phyloP scores from a whole-genome alignment of 1,284 basidiomycete genomes.

The Vanrija sp. region DNA sequence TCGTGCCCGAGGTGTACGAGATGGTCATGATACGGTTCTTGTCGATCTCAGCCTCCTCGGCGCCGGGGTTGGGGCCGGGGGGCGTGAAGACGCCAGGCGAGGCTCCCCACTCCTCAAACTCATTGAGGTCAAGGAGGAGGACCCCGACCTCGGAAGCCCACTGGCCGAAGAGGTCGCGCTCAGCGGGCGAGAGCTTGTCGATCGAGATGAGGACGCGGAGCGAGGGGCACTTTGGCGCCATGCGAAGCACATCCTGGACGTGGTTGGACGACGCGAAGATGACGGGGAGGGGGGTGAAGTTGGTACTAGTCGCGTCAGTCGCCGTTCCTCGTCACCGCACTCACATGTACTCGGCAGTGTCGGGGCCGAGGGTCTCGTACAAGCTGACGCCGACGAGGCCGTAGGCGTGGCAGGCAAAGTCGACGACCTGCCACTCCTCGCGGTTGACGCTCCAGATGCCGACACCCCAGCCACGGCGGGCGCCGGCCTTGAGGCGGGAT shows the following conservation, averaged over 20 bases:
- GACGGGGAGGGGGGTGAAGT: slow-evolving; percentile 73
- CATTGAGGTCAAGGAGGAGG: slow-evolving; percentile 61
- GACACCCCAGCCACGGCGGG: slow-evolving; percentile 45
- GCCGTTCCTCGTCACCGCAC: neutral
- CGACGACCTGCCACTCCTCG: slow-evolving; percentile 85
- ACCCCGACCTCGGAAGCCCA: slow-evolving; percentile 69
- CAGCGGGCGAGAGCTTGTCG: slow-evolving; percentile 32
- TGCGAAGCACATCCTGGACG: slow-evolving; percentile 66
- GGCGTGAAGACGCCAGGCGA: slow-evolving; percentile 21
- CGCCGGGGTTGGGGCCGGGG: slow-evolving; percentile 31
- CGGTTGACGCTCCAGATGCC: slow-evolving; percentile 50
- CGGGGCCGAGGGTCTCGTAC: slow-evolving; percentile 85
- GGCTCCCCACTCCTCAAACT: slow-evolving; percentile 55
- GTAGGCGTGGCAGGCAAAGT: slow-evolving; percentile 72
- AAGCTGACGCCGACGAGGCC: slow-evolving; percentile 76
- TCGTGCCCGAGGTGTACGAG: slow-evolving; percentile 45
- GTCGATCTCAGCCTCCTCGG: slow-evolving; percentile 30
- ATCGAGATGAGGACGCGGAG: slow-evolving; percentile 57
- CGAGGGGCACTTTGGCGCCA: slow-evolving; percentile 59
- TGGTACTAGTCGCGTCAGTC: slow-evolving; percentile 57
- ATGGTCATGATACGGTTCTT: slow-evolving; percentile 35
- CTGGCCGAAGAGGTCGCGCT: slow-evolving; percentile 57
- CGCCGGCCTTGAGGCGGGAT: slow-evolving; percentile 24
- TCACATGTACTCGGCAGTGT: slow-evolving; percentile 45
- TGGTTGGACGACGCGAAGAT: slow-evolving; percentile 70